These are phyloP conservation scores for Tolypocladium tundrense DNA, from an alignment of 2,329 filamentous ascomycete species.

Conservation along the genomic window DNA sequence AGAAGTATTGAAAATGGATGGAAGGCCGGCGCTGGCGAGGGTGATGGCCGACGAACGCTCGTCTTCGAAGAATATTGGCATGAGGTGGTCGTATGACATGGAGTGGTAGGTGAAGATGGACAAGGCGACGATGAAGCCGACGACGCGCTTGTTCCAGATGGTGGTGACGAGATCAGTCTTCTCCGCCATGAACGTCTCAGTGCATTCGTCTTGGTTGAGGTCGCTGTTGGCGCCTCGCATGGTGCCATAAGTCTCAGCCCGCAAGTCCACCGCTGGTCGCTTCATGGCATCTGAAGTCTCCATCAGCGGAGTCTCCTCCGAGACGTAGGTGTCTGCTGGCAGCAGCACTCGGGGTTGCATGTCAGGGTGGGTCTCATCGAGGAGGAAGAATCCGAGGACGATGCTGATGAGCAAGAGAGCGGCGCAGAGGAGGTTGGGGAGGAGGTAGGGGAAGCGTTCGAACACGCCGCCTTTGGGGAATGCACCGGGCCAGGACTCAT, in stretches of 20 bases:
- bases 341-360: constrained; percentile 48
- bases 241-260: constrained; percentile 71
- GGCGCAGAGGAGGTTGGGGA: constrained; percentile 83
- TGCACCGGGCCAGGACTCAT: constrained; percentile 57
- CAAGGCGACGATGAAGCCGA: constrained; percentile 69
- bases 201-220: constrained; percentile 27
- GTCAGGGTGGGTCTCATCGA: constrained; percentile 84
- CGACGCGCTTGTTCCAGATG: constrained; percentile 51
- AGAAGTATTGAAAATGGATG: constrained; percentile 42
- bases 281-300: constrained; percentile 66
- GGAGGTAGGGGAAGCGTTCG: constrained; percentile 69
- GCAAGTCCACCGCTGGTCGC: constrained; percentile 61
- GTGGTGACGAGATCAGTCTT: constrained; percentile 22
- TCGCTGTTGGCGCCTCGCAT: constrained; percentile 41
- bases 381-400: constrained; percentile 64
- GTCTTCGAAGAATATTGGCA: constrained; percentile 90
- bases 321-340: constrained; percentile 39
- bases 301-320: constrained; percentile 64
- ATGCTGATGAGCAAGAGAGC: constrained; percentile 68
- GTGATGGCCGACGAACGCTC: constrained; percentile 37
- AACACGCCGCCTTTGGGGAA: constrained; percentile 65
- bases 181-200: constrained; percentile 17
- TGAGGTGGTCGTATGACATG: constrained; percentile 87
- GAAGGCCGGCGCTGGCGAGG: constrained; percentile 15
- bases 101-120: constrained; percentile 91